A percentile compares a stretch with the other conserved stretches of the same genome.
These are phyloP conservation scores for Whalleya microplaca DNA, from an alignment of 2,329 filamentous ascomycete genomes.

Conservation along the genomic window DNA sequence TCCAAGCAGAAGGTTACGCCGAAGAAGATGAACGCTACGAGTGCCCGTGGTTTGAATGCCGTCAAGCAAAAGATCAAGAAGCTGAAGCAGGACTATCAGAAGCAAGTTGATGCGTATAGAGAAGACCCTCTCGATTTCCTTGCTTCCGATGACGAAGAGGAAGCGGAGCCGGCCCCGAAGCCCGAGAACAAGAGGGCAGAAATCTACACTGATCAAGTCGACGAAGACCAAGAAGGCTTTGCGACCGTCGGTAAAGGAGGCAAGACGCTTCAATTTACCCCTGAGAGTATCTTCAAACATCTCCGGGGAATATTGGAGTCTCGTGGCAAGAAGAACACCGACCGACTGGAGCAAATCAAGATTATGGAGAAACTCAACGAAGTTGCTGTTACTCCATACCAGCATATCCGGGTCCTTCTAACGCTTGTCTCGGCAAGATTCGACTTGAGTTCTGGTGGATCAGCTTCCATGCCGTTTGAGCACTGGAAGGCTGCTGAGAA, in stretches of 20 bases:
- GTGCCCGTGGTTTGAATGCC: constrained; percentile 90
- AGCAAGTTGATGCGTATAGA: constrained; percentile 85
- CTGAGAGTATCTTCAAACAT: constrained; percentile 98
- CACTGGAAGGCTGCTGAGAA: constrained; percentile 96
- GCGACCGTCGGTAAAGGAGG: constrained; percentile 87
- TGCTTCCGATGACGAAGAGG: constrained; percentile 70
- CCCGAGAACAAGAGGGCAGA: constrained; percentile 57
- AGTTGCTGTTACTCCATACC: constrained; percentile 88
- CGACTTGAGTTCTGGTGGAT: constrained; percentile 80
- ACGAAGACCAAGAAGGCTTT: constrained; percentile 82
- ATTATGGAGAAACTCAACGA: constrained; percentile 96
- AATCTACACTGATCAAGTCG: constrained; percentile 53
- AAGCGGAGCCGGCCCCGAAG: constrained; percentile 52
- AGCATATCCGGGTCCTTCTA: constrained; percentile 88
- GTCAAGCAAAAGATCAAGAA: constrained; percentile 99
- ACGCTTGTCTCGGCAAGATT: constrained; percentile 93
- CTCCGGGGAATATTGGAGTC: constrained; percentile 91
- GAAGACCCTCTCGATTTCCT: constrained; percentile 56
- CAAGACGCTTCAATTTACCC: constrained; percentile 87
- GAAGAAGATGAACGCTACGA: constrained; percentile 99
- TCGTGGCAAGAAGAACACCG: constrained; percentile 98
- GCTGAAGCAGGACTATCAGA: constrained; percentile 93
- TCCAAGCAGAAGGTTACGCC: constrained; percentile 93
- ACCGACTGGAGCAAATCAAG: constrained; percentile 90
- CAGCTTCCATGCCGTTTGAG: constrained; percentile 85